phyloP scores from a whole-genome alignment of 768 basidiomycete genomes.

The Leccinum boreale region DNA sequence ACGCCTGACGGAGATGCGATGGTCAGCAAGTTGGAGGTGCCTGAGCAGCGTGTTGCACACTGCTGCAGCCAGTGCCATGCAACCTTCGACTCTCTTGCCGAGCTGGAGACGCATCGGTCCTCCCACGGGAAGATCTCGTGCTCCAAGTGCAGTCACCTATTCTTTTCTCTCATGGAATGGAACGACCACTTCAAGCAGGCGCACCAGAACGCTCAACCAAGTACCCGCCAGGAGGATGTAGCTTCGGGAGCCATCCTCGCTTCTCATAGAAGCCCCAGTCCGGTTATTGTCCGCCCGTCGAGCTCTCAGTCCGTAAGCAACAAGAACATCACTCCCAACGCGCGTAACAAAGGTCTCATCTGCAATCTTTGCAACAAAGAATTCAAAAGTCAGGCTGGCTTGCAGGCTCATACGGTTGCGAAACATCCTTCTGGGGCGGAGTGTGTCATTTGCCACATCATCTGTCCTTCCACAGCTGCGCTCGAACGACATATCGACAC shows the following conservation, averaged over 20 bases:
- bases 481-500: conserved; percentile 28
- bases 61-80: conserved; percentile 20
- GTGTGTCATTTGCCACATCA: conserved; percentile 26
- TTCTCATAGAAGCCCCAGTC: conserved; percentile 12
- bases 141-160: conserved; percentile 23
- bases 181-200: conserved; percentile 24
- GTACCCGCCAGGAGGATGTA: conserved; percentile 6
- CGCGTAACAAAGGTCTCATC: conserved; percentile 3
- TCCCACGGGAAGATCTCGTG: conserved; percentile 22
- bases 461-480: conserved; percentile 19
- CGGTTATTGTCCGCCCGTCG: conserved; percentile 10
- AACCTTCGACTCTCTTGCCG: conserved; percentile 12
- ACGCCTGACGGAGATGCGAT: background rate
- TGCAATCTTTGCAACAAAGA: conserved; percentile 24
- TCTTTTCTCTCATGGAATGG: conserved; percentile 25
- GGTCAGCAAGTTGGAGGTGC: background rate
- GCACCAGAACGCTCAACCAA: conserved; percentile 11
- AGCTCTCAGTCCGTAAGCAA: conserved; percentile 17
- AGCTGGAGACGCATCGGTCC: conserved; percentile 20
- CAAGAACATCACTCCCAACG: conserved; percentile 3
- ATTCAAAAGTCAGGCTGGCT: conserved; percentile 18
- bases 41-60: conserved; percentile 7
- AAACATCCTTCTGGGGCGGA: conserved; percentile 21
- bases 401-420: conserved; percentile 24
- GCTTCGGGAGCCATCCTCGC: conserved; percentile 1